phyloP scores from a whole-genome alignment of 2,329 filamentous ascomycete species.

The Penicillium sp. region DNA sequence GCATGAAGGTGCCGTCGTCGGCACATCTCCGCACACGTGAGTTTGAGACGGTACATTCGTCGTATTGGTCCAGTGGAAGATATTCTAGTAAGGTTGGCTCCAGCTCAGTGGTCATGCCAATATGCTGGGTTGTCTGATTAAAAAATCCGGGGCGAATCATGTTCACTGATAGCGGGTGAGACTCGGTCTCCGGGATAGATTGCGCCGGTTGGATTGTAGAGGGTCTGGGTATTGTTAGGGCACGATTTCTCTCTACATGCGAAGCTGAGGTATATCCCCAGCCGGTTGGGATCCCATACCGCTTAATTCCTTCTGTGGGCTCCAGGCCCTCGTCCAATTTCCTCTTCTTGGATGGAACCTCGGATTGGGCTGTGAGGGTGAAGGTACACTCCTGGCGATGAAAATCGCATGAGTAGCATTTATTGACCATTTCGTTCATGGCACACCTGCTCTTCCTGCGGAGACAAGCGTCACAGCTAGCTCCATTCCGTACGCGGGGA shows the following conservation, averaged over 20 bases:
- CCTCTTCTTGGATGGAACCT: conserved; percentile 35
- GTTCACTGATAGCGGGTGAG: conserved; percentile 12
- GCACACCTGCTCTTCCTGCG: conserved; percentile 43
- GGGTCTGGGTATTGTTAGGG: conserved; percentile 21
- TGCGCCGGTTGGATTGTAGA: conserved; percentile 19
- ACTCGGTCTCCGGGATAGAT: conserved; percentile 3
- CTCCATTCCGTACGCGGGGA: conserved; percentile 36
- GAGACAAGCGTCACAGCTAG: conserved; percentile 43
- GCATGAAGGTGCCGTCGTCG: conserved; percentile 42
- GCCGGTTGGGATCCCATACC: conserved; percentile 24
- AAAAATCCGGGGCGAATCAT: conserved; percentile 34
- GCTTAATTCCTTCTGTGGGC: conserved; percentile 30
- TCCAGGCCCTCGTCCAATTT: conserved; percentile 37
- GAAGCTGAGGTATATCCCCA: neutral
- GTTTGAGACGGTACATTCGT: conserved; percentile 35
- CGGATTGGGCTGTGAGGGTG: conserved; percentile 26
- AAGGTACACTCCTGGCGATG: conserved; percentile 46
- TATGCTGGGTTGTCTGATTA: conserved; percentile 39
- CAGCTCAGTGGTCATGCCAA: conserved; percentile 43
- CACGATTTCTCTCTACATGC: neutral
- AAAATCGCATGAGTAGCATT: conserved; percentile 45
- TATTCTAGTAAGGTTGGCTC: conserved; percentile 40
- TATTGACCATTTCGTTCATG: conserved; percentile 44
- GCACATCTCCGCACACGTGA: conserved; percentile 38
- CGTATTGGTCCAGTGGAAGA: conserved; percentile 39